Evolutionary conservation across 441 rosid species (phyloP).

Genomic region (Populus hybrid): DNA sequence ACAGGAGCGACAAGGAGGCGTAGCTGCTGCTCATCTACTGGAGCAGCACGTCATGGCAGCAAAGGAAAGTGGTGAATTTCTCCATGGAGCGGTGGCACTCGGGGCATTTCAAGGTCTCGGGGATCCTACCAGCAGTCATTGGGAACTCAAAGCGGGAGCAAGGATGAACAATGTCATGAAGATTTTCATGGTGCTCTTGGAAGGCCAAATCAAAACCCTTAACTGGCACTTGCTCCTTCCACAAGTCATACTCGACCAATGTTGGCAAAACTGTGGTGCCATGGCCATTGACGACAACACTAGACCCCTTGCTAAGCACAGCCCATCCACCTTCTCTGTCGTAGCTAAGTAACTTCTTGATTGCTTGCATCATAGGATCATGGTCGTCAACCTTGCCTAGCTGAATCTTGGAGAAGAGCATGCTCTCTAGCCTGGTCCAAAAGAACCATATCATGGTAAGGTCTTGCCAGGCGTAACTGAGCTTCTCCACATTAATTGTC

Average conservation of each 20-base stretch:
- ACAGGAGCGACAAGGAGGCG: not conserved
- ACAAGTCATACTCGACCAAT: constrained; percentile 19
- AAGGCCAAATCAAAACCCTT: constrained; percentile 52
- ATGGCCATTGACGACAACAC: constrained; percentile 46
- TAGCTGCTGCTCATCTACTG: not conserved
- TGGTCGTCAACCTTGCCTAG: constrained; percentile 36
- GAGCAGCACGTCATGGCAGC: constrained; percentile 45
- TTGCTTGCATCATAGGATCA: constrained; percentile 54
- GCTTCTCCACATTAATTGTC: no score
- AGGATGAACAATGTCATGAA: constrained; percentile 43
- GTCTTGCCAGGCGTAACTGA: no score
- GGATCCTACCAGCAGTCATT: constrained; percentile 42
- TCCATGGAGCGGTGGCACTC: constrained; percentile 68
- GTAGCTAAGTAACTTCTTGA: constrained; percentile 54
- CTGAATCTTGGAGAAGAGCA: constrained; percentile 69
- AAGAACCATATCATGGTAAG: no score
- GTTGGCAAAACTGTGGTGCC: constrained; percentile 43
- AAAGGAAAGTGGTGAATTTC: constrained; percentile 50
- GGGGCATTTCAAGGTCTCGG: constrained; percentile 53
- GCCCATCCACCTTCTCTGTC: constrained; percentile 42
- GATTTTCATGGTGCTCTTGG: constrained; percentile 45
- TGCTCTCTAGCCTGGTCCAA: constrained; percentile 5
- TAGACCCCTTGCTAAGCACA: constrained; percentile 47
- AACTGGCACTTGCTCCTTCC: constrained; percentile 25
- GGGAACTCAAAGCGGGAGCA: constrained; percentile 61